A percentile compares a stretch with the other conserved stretches of the same genome.
Evolutionary conservation across 441 rosid genomes (phyloP).

Genomic region (Melastoma candidum): DNA sequence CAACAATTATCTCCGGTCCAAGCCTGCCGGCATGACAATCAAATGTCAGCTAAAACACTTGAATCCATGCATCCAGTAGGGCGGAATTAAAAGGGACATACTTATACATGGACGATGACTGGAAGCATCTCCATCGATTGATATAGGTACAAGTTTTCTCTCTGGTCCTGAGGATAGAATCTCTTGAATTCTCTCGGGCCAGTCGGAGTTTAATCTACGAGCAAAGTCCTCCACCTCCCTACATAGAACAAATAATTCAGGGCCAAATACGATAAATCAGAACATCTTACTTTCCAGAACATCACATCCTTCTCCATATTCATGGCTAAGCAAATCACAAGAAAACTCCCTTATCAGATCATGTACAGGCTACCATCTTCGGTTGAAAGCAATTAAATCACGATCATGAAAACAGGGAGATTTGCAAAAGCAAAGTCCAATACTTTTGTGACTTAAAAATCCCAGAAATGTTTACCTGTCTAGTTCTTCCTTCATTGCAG

Average conservation of each 20-base stretch:
- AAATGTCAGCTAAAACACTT: too few relatives aligned
- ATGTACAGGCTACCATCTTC: too few relatives aligned
- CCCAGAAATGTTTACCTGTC: slow-evolving; percentile 41
- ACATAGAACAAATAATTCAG: neutral
- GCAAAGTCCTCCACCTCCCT: slow-evolving; percentile 71
- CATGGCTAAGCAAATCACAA: neutral
- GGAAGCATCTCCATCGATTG: slow-evolving; percentile 37
- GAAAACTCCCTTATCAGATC: too few relatives aligned
- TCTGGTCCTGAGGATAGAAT: slow-evolving; percentile 42
- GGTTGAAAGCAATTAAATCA: neutral
- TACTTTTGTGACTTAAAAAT: too few relatives aligned
- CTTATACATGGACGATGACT: slow-evolving; percentile 46
- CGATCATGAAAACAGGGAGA: too few relatives aligned
- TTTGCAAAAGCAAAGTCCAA: too few relatives aligned
- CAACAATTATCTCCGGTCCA: slow-evolving; percentile 6
- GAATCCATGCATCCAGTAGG: too few relatives aligned
- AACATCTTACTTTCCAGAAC: neutral
- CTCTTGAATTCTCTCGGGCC: slow-evolving; percentile 67
- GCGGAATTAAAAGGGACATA: slow-evolving; percentile 20
- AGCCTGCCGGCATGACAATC: neutral
- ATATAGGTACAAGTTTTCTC: slow-evolving; percentile 27
- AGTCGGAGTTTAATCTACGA: slow-evolving; percentile 54
- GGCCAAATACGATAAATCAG: slow-evolving; percentile 1
- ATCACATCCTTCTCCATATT: neutral
- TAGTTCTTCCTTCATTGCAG: slow-evolving; percentile 67